Base-by-base conservation (phyloP, 352 stramenopile species). In the Globisporangium yorkense region DNA sequence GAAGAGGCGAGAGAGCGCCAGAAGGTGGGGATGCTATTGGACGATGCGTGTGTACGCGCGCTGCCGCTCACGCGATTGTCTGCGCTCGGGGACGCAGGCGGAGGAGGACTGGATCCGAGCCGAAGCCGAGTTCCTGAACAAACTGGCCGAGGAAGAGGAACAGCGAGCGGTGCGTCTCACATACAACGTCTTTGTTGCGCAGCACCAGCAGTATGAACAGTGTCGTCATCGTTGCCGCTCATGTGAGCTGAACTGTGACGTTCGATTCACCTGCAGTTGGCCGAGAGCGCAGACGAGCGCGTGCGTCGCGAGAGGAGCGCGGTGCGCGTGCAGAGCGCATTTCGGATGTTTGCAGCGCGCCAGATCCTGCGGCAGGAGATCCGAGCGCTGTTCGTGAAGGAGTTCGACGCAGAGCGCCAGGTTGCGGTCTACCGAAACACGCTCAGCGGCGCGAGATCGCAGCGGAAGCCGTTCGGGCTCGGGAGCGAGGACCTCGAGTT, bases 401-500 rank as follows among this genome's bases (percentile, higher is more conserved):
- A 87, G 21, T 88, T 87, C 43, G 66, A 88, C 41, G 50, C 58
- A 9, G 46, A 63, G 13, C 74, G 58, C 12, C 63, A 74, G 18
- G 55, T 62, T 8, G 50, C 77, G 8, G 66, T 65, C 50, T 92
- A 90, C 47, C 75, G 74, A 44, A 88, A 90, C 62, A 82, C 61
- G 7, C 59, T 69, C 45, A 82, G 65, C 3, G 67, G 64, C 13
- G 65, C 75, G 15, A 37, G 54, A 9, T 77, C 63, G 4, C 62
- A 49, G 8, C 57, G 64, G n/a, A 90, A 89, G 53, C 80, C 83
- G 48, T 76, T 53, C 21, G 78, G 69, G 1, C 59, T 92, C 5
- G 78, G 76, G 9, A 68, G 67, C 9, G 60, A 84, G 41, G 80
- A 92, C 29, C 61, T 92, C 8, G 61, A 79, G 27, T 84, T 75